Percentiles rank a stretch among this genome's conserved stretches.
Evolutionary conservation across 2,329 filamentous ascomycete genomes (phyloP).

Genomic region (Ophiostoma sp.): DNA sequence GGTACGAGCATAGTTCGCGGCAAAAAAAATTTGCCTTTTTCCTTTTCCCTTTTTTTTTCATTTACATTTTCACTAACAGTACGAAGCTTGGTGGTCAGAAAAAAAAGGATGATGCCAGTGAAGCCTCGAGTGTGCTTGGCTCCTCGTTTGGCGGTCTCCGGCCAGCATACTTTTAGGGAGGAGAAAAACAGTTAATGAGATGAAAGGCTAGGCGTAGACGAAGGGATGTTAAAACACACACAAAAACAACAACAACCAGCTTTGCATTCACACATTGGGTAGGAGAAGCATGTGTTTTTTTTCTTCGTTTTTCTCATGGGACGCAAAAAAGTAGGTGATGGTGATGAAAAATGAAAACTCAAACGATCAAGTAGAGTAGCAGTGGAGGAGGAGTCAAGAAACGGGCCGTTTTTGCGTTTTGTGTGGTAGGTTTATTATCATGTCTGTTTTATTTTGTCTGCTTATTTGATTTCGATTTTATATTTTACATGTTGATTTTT

Average conservation of each 20-base stretch:
- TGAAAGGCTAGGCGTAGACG: not conserved
- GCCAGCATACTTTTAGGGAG: constrained; percentile 36
- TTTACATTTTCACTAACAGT: not conserved
- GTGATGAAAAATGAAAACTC: not conserved
- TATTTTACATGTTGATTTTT: not conserved
- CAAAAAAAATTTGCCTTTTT: not conserved
- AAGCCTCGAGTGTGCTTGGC: constrained; percentile 48
- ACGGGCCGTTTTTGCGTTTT: not conserved
- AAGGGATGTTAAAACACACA: not conserved
- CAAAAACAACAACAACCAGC: not conserved
- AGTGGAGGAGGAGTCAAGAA: not conserved
- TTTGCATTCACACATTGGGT: constrained; percentile 20
- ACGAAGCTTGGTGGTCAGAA: constrained; percentile 67
- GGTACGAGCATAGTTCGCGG: constrained; percentile 47
- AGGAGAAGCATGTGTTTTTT: constrained; percentile 12
- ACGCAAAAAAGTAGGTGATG: not conserved
- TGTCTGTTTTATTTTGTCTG: not conserved
- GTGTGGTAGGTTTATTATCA: not conserved
- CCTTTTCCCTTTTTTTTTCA: not conserved
- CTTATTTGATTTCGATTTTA: not conserved
- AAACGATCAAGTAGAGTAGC: not conserved
- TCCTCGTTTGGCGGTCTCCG: constrained; percentile 52
- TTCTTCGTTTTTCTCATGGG: not conserved
- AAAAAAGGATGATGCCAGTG: constrained; percentile 57
- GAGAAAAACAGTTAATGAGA: not conserved